These are phyloP conservation scores for Syncephalastrum racemosum DNA, from an alignment of 371 early-diverging fungal genomes.

Conservation along the genomic window DNA sequence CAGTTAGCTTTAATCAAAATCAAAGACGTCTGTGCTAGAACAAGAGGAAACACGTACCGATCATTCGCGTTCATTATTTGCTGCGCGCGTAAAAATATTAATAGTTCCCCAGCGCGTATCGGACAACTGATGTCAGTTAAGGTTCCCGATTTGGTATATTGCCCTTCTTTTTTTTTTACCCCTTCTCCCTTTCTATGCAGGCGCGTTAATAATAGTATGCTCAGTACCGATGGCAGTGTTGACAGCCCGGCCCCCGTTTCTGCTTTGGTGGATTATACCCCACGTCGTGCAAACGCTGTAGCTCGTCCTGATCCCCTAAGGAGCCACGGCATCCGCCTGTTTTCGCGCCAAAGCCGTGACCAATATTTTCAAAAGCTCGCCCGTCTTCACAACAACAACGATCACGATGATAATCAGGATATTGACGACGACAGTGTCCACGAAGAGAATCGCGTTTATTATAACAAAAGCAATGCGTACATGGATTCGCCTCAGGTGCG, in stretches of 20 bases:
- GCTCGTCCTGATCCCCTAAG: conserved; percentile 10
- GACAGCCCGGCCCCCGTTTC: conserved; percentile 19
- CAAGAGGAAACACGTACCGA: too few species aligned
- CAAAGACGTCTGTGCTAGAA: too few species aligned
- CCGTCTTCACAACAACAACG: conserved; percentile 4
- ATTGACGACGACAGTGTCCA: neutral
- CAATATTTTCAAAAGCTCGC: conserved; percentile 35
- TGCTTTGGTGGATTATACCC: conserved; percentile 46
- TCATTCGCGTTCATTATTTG: too few species aligned
- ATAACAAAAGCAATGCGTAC: conserved; percentile 7
- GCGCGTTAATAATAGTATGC: neutral
- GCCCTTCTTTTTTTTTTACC: neutral
- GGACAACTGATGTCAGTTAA: neutral
- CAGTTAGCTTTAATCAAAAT: too few species aligned
- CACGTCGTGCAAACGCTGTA: conserved; percentile 20
- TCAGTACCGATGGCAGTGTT: neutral
- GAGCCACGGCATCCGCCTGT: conserved; percentile 10
- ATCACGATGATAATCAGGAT: conserved; percentile 5
- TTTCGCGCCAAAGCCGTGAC: conserved; percentile 26
- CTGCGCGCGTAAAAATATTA: too few species aligned
- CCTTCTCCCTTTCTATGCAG: neutral
- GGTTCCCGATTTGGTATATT: neutral
- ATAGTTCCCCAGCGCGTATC: too few species aligned
- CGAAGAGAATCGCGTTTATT: neutral
- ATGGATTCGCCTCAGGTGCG: conserved; percentile 49